These are phyloP conservation scores for Haplosporangium gracile DNA, from an alignment of 192 early-diverging fungal genomes.

Conservation along the genomic window DNA sequence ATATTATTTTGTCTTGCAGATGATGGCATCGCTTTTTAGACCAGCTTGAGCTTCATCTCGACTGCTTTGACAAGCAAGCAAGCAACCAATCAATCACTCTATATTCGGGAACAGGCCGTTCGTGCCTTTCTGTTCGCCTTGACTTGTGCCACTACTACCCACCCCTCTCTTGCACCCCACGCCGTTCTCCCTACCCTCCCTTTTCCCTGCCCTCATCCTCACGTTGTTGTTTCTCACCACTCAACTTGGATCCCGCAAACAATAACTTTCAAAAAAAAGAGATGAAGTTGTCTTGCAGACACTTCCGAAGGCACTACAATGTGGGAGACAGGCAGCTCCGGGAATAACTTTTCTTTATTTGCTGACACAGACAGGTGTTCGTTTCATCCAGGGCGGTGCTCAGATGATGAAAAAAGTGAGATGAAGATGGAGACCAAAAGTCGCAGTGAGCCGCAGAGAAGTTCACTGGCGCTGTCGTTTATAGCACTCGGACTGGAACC, in stretches of 20 bases:
- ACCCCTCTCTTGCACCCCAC: not conserved
- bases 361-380: not conserved
- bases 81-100: not conserved
- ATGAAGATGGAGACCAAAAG: not conserved
- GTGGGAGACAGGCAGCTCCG: not conserved
- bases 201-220: not conserved
- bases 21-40: constrained; percentile 6
- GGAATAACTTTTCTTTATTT: not conserved
- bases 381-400: not conserved
- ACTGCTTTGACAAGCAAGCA: not conserved
- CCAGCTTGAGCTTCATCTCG: constrained; percentile 2
- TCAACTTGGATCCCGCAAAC: not conserved
- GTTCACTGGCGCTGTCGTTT: not conserved
- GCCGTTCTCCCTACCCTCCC: not conserved
- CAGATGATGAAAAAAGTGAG: constrained; percentile 6
- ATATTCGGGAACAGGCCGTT: not conserved
- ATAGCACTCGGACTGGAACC: constrained; percentile 3
- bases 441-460: not conserved
- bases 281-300: not conserved
- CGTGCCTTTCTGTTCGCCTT: not conserved
- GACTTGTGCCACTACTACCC: not conserved
- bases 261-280: not conserved
- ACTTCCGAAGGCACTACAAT: not conserved
- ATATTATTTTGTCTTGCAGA: not conserved
- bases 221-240: not conserved